phyloP scores from a whole-genome alignment of 257 asterid genomes.

The Petrea volubilis region DNA sequence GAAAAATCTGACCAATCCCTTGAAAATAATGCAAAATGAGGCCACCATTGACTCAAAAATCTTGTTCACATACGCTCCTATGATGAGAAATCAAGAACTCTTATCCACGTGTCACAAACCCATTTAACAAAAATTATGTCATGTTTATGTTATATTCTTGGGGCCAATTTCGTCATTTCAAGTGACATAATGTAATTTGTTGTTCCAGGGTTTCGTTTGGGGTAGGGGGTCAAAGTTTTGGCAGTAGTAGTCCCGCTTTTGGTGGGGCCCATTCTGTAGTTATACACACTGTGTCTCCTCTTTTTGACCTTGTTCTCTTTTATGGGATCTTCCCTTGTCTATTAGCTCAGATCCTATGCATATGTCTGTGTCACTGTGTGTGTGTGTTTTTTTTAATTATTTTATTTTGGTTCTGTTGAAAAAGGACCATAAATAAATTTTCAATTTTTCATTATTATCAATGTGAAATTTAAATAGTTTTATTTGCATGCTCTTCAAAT shows the following conservation, averaged over 20 bases:
- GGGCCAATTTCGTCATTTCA: slow-evolving; percentile 34
- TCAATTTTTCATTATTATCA: neutral
- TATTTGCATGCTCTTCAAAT: neutral
- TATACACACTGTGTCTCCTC: slow-evolving; percentile 31
- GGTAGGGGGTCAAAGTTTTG: slow-evolving; percentile 50
- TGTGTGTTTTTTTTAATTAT: neutral
- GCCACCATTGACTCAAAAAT: slow-evolving; percentile 35
- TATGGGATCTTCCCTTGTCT: slow-evolving; percentile 51
- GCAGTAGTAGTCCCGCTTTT: slow-evolving; percentile 5
- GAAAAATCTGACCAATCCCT: slow-evolving; percentile 13
- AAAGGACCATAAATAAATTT: neutral
- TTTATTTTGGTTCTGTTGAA: slow-evolving; percentile 2
- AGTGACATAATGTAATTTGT: neutral
- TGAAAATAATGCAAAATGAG: slow-evolving; percentile 27
- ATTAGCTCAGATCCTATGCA: slow-evolving; percentile 48
- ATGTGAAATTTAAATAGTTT: neutral
- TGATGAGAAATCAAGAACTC: neutral
- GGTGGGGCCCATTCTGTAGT: slow-evolving; percentile 32
- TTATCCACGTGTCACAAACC: slow-evolving; percentile 23
- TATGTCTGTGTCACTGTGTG: slow-evolving; percentile 40
- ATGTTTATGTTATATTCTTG: too few relatives aligned
- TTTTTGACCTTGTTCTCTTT: slow-evolving; percentile 48
- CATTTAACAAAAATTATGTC: neutral
- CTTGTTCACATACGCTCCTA: neutral
- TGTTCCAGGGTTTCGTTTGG: neutral